Conservation (phyloP, 805 yeast species). For the Candida stauntonica region DNA sequence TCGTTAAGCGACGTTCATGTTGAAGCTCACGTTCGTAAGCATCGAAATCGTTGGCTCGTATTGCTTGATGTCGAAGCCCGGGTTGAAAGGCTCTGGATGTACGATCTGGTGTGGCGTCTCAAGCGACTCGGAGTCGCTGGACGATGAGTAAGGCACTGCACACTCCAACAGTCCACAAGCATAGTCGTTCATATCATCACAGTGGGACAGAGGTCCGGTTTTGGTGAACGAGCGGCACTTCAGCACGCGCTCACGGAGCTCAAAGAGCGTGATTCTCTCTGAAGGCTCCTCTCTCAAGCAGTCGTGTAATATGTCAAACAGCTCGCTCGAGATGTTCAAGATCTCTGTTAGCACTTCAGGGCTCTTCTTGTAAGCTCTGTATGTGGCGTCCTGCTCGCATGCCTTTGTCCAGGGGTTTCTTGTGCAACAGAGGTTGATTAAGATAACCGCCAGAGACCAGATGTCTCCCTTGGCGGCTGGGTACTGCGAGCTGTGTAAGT, state of each 20-base stretch:
- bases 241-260: conserved; percentile 19
- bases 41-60: conserved; percentile 10
- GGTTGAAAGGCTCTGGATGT: not conserved
- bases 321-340: conserved; percentile 65
- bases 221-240: conserved; percentile 20
- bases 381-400: conserved; percentile 57
- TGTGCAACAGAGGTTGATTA: conserved; percentile 75
- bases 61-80: not conserved
- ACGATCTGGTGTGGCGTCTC: conserved; percentile 5
- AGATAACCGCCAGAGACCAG: conserved; percentile 81
- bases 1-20: conserved; percentile 14
- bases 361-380: conserved; percentile 55
- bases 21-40: conserved; percentile 19
- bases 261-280: conserved; percentile 27
- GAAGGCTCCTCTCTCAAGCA: conserved; percentile 32
- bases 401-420: conserved; percentile 92
- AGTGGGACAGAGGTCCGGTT: conserved; percentile 18
- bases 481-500: conserved; percentile 31
- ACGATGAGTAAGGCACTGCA: conserved; percentile 8
- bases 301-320: conserved; percentile 45
- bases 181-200: conserved; percentile 10
- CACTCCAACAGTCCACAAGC: conserved; percentile 6
- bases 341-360: conserved; percentile 56
- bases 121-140: not conserved
- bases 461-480: conserved; percentile 79